Evolutionary conservation across 2,329 filamentous ascomycete species (phyloP).

Genomic region (Cercospora zeina): DNA sequence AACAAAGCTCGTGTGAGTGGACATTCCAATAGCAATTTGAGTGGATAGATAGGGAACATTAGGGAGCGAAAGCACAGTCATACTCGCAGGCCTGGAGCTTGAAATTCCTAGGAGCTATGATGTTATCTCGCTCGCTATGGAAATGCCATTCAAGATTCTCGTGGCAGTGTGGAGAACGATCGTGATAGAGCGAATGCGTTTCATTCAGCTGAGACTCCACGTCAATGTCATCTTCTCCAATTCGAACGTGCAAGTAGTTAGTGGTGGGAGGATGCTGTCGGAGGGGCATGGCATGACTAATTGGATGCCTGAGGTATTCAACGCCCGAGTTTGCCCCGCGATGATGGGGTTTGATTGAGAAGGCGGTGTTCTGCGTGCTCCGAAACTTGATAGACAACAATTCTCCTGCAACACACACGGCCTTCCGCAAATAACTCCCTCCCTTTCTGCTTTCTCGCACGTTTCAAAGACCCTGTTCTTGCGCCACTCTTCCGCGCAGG

Average conservation of each 20-base stretch:
- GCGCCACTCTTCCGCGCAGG: background rate
- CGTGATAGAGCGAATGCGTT: background rate
- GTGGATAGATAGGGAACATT: background rate
- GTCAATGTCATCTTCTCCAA: background rate
- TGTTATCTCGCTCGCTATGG: background rate
- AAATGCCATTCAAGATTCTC: background rate
- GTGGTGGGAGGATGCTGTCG: background rate
- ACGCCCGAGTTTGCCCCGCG: background rate
- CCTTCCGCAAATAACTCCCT: background rate
- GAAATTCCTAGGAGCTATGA: background rate
- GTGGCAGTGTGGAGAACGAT: background rate
- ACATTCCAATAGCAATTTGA: background rate
- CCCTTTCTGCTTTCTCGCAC: background rate
- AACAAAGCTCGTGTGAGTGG: background rate
- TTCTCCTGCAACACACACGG: slow-evolving; percentile 2
- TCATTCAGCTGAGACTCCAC: background rate
- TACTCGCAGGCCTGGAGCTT: background rate
- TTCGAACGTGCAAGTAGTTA: background rate
- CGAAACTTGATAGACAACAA: slow-evolving; percentile 2
- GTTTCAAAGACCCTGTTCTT: background rate
- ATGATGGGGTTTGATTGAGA: slow-evolving; percentile 4
- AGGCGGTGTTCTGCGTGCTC: slow-evolving; percentile 1
- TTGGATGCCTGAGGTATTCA: background rate
- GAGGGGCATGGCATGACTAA: background rate
- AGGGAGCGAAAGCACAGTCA: background rate